Percentiles rank a stretch among this genome's conserved stretches.
Evolutionary conservation across 129 eudicot species (phyloP).

Genomic region (Artemisia annua): DNA sequence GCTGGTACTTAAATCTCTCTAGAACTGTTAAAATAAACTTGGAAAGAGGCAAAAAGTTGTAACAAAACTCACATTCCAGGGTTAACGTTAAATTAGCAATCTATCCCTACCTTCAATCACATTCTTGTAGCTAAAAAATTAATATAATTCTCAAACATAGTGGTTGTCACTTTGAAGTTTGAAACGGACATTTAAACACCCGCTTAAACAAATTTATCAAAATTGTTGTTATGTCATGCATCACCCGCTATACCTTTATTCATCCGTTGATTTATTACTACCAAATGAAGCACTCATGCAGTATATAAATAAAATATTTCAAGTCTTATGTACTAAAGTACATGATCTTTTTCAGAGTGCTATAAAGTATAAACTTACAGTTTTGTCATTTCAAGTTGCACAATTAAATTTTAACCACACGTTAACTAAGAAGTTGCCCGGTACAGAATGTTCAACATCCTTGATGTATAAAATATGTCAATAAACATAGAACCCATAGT

Average conservation of each 20-base stretch:
- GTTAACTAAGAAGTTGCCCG: not conserved
- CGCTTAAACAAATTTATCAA: too few relatives aligned
- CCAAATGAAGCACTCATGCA: not conserved
- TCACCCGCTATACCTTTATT: not conserved
- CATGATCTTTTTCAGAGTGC: not conserved
- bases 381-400: not conserved
- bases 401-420: not conserved
- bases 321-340: not conserved
- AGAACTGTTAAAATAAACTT: too few relatives aligned
- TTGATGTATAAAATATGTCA: not conserved
- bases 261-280: not conserved
- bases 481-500: not conserved
- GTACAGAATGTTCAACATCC: not conserved
- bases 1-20: too few relatives aligned
- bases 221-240: not conserved
- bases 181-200: too few relatives aligned
- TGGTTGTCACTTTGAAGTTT: too few relatives aligned
- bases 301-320: not conserved
- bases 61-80: too few relatives aligned
- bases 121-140: too few relatives aligned
- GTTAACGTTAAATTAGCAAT: too few relatives aligned
- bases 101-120: too few relatives aligned
- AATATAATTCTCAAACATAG: too few relatives aligned
- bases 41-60: too few relatives aligned
- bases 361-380: not conserved